phyloP scores from a whole-genome alignment of 768 basidiomycete genomes.

The Termitomyces sp. region DNA sequence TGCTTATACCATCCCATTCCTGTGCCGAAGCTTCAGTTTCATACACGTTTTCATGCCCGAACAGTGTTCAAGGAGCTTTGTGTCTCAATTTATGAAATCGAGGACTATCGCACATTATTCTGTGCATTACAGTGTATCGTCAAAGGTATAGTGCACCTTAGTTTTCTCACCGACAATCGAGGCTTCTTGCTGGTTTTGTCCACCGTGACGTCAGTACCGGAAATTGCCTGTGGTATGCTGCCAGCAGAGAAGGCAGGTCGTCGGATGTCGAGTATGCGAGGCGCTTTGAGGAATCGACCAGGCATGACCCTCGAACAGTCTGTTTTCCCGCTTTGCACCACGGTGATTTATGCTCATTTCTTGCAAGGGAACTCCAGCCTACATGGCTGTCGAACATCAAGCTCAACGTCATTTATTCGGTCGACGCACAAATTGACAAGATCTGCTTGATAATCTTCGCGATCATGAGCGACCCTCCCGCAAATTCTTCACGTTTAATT shows the following conservation, averaged over 20 bases:
- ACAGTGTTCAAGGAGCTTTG: neutral
- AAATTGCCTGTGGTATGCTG: neutral
- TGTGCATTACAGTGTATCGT: neutral
- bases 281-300: neutral
- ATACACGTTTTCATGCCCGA: neutral
- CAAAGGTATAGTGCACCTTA: neutral
- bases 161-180: too few species aligned
- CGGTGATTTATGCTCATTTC: neutral
- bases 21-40: neutral
- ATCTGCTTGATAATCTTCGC: too few species aligned
- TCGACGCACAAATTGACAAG: too few species aligned
- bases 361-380: neutral
- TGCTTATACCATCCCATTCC: neutral
- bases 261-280: neutral
- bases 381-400: neutral
- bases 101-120: neutral
- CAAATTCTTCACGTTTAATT: neutral
- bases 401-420: neutral
- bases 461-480: too few species aligned
- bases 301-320: neutral
- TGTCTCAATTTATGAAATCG: neutral
- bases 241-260: neutral
- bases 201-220: neutral
- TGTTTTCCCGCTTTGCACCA: neutral
- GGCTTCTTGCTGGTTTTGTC: neutral